phyloP scores from a whole-genome alignment of 768 basidiomycete genomes.

The Rhodotorula toruloides region DNA sequence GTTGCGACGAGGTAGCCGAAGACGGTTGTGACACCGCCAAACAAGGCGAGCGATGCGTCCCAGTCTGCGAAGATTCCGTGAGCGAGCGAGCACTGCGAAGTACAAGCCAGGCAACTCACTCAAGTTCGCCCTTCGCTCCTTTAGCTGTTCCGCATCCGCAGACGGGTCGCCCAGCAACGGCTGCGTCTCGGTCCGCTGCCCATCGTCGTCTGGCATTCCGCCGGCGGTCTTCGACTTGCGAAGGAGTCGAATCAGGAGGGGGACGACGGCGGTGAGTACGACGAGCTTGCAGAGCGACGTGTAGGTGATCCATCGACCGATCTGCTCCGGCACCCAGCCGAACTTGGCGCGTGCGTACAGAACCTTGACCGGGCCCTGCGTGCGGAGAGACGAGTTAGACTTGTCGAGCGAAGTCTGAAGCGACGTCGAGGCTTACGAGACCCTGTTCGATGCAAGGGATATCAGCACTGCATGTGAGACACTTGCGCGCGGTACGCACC shows the following conservation, averaged over 20 bases:
- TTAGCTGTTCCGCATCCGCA: too few relatives aligned
- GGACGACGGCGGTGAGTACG: conserved; percentile 11
- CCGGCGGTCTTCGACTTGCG: not conserved
- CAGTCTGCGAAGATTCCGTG: not conserved
- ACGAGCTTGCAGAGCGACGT: conserved; percentile 1
- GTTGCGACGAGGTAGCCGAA: conserved; percentile 18
- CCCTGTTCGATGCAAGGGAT: not conserved
- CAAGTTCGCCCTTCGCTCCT: too few relatives aligned
- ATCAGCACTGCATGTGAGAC: not conserved
- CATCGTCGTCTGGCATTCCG: not conserved
- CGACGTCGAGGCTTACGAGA: not conserved
- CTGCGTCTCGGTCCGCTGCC: conserved; percentile 1
- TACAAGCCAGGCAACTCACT: too few relatives aligned
- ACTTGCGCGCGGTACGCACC: conserved; percentile 1
- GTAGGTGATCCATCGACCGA: conserved; percentile 16
- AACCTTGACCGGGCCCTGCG: conserved; percentile 15
- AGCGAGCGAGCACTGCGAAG: too few relatives aligned
- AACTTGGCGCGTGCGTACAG: conserved; percentile 21
- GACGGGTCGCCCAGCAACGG: too few relatives aligned
- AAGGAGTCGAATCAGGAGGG: not conserved
- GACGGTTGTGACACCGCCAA: not conserved
- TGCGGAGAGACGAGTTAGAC: not conserved
- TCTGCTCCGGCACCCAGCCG: conserved; percentile 12
- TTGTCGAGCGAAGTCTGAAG: not conserved
- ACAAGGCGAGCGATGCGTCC: conserved; percentile 7